Evolutionary conservation across 352 stramenopile species (phyloP).

Genomic region (Phytophthora podocarpi): DNA sequence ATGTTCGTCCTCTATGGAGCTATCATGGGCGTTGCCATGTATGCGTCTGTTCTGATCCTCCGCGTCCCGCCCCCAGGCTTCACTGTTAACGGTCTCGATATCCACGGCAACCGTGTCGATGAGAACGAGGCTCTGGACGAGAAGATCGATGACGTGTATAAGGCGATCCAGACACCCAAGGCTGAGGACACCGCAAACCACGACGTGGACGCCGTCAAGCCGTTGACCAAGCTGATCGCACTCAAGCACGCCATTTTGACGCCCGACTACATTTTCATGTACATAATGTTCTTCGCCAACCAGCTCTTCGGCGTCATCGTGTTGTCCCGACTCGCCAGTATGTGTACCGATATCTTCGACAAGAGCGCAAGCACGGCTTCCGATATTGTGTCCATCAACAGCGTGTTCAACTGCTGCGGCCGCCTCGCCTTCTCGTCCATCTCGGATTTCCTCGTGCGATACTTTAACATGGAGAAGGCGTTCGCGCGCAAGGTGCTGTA

Average conservation of each 20-base stretch:
- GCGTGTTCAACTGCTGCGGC: slow-evolving; percentile 61
- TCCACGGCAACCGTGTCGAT: slow-evolving; percentile 57
- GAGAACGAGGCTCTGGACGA: slow-evolving; percentile 41
- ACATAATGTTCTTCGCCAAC: slow-evolving; percentile 72
- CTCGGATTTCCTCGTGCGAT: slow-evolving; percentile 49
- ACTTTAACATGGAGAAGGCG: slow-evolving; percentile 50
- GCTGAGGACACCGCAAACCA: slow-evolving; percentile 11
- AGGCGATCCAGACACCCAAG: slow-evolving; percentile 45
- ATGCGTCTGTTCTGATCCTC: slow-evolving; percentile 46
- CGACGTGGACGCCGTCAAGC: slow-evolving; percentile 21
- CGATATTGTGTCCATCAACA: slow-evolving; percentile 64
- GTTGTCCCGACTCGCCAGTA: slow-evolving; percentile 61
- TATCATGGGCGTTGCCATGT: slow-evolving; percentile 52
- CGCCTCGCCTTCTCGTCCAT: slow-evolving; percentile 49
- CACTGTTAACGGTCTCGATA: slow-evolving; percentile 57
- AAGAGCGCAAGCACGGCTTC: slow-evolving; percentile 44
- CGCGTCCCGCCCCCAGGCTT: slow-evolving; percentile 54
- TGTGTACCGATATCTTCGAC: slow-evolving; percentile 59
- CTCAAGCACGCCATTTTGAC: slow-evolving; percentile 62
- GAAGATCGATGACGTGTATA: slow-evolving; percentile 51
- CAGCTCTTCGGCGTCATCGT: slow-evolving; percentile 71
- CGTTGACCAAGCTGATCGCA: slow-evolving; percentile 50
- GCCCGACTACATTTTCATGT: slow-evolving; percentile 67
- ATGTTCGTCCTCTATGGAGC: slow-evolving; percentile 59
- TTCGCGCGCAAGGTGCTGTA: slow-evolving; percentile 65